Evolutionary conservation across 192 early-diverging fungal genomes (phyloP), one percentile per base, ranked within the genome.

Genomic region (Spinellus fusiger): DNA sequence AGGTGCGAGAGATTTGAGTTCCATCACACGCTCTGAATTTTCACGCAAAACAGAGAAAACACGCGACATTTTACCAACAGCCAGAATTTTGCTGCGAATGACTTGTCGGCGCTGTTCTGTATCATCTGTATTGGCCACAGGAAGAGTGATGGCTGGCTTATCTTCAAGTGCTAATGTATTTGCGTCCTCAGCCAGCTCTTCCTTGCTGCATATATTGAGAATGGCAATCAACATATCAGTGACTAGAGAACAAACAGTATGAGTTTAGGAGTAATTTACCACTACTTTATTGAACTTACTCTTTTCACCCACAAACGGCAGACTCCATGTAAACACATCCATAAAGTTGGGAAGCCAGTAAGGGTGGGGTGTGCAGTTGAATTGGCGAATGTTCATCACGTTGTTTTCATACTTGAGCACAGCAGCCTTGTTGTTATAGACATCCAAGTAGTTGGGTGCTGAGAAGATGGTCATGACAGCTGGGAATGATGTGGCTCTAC

Each of bases 261-360:
- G n/a, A 44, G 2, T 10, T 16, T 31, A 54, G 12, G 35, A 22
- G 27, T n/a, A n/a, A n/a, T n/a, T n/a, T n/a, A n/a, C n/a, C n/a
- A n/a, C n/a, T n/a, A n/a, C n/a, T n/a, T n/a, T 46, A 34, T 37
- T 20, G 33, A 74, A 35, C 35, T 65, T 73, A 93, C 91, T 93
- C 69, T 98, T 98, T 78, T 98, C 96, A 44, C 96, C 94, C n/a
- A 98, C 93, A 80, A 98, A 98, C 0, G 96, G 96, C 59, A 98
- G 73, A 28, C 90, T 93, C 94, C 96, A 98, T 20, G 92, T 92
- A 67, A 98, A 96, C 5, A 96, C 94, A 65, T 98, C 96, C 93
- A 98, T 95, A 64, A 98, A 98, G 76, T 98, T 96, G 28, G 94
- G 96, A 59, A 98, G 73, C 94, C 94, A 96, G 77, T 98, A 98